Evolutionary conservation across 441 rosid species (phyloP).

Genomic region (Capsella rubella): DNA sequence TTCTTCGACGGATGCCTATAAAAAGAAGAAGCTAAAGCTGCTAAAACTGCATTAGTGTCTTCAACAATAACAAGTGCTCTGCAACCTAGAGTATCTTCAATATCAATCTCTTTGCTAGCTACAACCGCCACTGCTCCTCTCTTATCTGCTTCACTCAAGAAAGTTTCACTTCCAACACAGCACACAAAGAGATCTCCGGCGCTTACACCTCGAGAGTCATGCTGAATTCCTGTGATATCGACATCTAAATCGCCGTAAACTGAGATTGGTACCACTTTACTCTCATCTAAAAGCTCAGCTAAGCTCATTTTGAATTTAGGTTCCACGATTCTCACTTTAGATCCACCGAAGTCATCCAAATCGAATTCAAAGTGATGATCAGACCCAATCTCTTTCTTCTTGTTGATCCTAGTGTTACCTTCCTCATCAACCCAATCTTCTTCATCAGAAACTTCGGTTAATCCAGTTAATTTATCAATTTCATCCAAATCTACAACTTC

Average conservation of each 20-base stretch:
- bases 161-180: slow-evolving; percentile 69
- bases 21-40: slow-evolving; percentile 88
- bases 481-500: slow-evolving; percentile 88
- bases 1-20: slow-evolving; percentile 73
- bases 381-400: slow-evolving; percentile 42
- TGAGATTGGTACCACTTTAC: slow-evolving; percentile 83
- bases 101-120: slow-evolving; percentile 90
- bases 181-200: slow-evolving; percentile 94
- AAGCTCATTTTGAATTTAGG: slow-evolving; percentile 79
- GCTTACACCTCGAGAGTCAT: slow-evolving; percentile 80
- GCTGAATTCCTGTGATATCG: slow-evolving; percentile 88
- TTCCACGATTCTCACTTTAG: slow-evolving; percentile 66
- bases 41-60: slow-evolving; percentile 77
- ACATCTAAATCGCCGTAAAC: slow-evolving; percentile 88
- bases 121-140: slow-evolving; percentile 97
- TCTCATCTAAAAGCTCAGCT: slow-evolving; percentile 92
- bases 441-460: slow-evolving; percentile 53
- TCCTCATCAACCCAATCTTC: slow-evolving; percentile 57
- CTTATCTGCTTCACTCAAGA: slow-evolving; percentile 90
- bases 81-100: slow-evolving; percentile 87
- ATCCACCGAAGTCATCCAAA: slow-evolving; percentile 68
- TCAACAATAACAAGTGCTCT: slow-evolving; percentile 89
- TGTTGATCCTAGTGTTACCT: slow-evolving; percentile 38
- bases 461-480: slow-evolving; percentile 69
- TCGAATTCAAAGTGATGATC: slow-evolving; percentile 78